Evolutionary conservation across 208 protist species (phyloP).

Genomic region (Wallacemonas rigidus): DNA sequence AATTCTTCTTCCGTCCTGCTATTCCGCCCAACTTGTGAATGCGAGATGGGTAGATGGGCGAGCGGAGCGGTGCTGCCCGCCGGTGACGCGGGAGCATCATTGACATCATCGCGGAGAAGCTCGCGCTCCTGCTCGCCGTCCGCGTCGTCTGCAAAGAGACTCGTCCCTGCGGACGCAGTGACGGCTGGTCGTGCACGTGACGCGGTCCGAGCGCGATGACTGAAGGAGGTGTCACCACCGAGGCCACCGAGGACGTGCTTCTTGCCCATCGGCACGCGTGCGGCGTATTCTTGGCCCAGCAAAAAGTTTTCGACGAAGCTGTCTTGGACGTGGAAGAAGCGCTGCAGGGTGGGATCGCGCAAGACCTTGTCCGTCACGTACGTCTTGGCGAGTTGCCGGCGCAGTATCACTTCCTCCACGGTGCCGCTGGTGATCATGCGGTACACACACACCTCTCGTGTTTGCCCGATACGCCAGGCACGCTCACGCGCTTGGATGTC

Average conservation of each 20-base stretch:
- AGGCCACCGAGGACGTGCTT: constrained; percentile 50
- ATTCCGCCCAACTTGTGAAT: no score
- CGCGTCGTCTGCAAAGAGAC: constrained; percentile 18
- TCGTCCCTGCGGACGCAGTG: neutral
- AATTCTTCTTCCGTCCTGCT: constrained; percentile 26
- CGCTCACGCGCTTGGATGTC: constrained; percentile 92
- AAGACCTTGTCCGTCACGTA: constrained; percentile 96
- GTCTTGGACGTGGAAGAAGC: constrained; percentile 92
- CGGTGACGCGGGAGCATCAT: neutral
- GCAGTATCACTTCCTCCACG: constrained; percentile 99
- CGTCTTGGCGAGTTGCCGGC: constrained; percentile 95
- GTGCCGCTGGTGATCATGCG: constrained; percentile 97
- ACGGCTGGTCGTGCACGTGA: neutral
- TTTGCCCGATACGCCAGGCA: constrained; percentile 98
- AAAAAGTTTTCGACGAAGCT: constrained; percentile 92
- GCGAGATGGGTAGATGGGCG: no score
- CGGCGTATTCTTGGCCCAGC: constrained; percentile 80
- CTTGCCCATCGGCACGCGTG: constrained; percentile 51
- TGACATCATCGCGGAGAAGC: constrained; percentile 12
- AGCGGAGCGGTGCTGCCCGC: neutral
- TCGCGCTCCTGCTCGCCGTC: constrained; percentile 19
- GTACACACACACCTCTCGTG: constrained; percentile 95
- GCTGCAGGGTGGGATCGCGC: constrained; percentile 92
- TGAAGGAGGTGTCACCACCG: neutral
- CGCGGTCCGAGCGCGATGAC: no score